A percentile compares a stretch with the other conserved stretches of the same genome.
These are phyloP conservation scores for Aaosphaeria arxii DNA, from an alignment of 2,329 filamentous ascomycete species.

Conservation along the genomic window DNA sequence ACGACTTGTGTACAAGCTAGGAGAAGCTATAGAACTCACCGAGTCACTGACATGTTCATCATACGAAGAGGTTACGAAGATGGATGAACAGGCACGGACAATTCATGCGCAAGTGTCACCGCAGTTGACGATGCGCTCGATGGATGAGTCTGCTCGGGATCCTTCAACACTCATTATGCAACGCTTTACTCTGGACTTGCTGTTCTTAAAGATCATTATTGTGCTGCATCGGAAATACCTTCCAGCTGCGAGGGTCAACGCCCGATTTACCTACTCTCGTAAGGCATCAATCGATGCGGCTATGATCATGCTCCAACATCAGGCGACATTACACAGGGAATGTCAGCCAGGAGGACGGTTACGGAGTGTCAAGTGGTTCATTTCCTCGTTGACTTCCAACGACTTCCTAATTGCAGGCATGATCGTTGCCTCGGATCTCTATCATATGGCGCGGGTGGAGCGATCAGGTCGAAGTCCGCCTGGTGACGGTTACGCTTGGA, in stretches of 20 bases:
- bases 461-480: conserved; percentile 32
- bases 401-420: conserved; percentile 87
- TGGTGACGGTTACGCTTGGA: conserved; percentile 44
- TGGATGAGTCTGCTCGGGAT: conserved; percentile 73
- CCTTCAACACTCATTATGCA: conserved; percentile 69
- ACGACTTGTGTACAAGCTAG: conserved; percentile 65
- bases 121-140: conserved; percentile 70
- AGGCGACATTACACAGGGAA: conserved; percentile 73
- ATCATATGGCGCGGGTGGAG: conserved; percentile 58
- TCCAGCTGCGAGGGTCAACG: conserved; percentile 70
- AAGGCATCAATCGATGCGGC: conserved; percentile 83
- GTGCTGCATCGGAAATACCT: conserved; percentile 87
- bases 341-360: conserved; percentile 70
- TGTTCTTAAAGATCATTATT: conserved; percentile 86
- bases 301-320: conserved; percentile 74
- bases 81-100: conserved; percentile 57
- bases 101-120: conserved; percentile 68
- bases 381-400: conserved; percentile 74
- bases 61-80: conserved; percentile 61
- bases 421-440: conserved; percentile 78
- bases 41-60: conserved; percentile 61
- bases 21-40: conserved; percentile 66
- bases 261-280: conserved; percentile 80
- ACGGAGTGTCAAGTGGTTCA: conserved; percentile 71
- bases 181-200: conserved; percentile 76